Evolutionary conservation across 2,329 filamentous ascomycete genomes (phyloP).

Genomic region (Fusarium tuaranense): DNA sequence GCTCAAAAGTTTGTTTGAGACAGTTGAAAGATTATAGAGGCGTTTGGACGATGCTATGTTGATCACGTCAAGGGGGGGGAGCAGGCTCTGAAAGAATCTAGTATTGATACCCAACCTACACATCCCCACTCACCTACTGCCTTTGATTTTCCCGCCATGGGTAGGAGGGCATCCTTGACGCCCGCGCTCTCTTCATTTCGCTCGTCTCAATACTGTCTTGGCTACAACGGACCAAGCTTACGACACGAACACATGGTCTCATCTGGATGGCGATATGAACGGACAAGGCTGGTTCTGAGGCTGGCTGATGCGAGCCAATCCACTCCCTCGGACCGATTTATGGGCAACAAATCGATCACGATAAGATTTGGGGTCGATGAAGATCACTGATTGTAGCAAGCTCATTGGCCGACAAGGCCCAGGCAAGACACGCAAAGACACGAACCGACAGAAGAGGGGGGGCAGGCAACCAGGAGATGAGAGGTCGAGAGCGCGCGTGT

Average conservation of each 20-base stretch:
- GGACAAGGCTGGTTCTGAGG: conserved; percentile 40
- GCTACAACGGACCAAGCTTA: not conserved
- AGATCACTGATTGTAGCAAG: conserved; percentile 56
- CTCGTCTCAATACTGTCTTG: not conserved
- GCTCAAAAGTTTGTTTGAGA: conserved; percentile 6
- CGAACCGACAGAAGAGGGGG: not conserved
- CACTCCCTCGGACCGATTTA: conserved; percentile 49
- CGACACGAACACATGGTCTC: conserved; percentile 47
- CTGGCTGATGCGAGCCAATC: conserved; percentile 52
- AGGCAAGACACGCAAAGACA: conserved; percentile 38
- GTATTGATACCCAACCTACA: conserved; percentile 32
- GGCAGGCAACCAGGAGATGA: conserved; percentile 15
- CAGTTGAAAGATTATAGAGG: conserved; percentile 30
- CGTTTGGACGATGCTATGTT: conserved; percentile 31
- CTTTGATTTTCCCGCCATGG: conserved; percentile 28
- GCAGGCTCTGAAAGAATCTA: conserved; percentile 21
- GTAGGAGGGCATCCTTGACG: not conserved
- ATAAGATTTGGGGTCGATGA: conserved; percentile 51
- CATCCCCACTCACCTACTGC: not conserved
- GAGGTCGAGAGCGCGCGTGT: conserved; percentile 4
- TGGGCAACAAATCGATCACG: conserved; percentile 52
- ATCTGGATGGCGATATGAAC: conserved; percentile 52
- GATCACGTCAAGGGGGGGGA: conserved; percentile 19
- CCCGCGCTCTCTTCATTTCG: not conserved
- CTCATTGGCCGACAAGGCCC: conserved; percentile 51